Base-by-base conservation (phyloP, 2,329 filamentous ascomycete genomes). In the Penicillium sp. region DNA sequence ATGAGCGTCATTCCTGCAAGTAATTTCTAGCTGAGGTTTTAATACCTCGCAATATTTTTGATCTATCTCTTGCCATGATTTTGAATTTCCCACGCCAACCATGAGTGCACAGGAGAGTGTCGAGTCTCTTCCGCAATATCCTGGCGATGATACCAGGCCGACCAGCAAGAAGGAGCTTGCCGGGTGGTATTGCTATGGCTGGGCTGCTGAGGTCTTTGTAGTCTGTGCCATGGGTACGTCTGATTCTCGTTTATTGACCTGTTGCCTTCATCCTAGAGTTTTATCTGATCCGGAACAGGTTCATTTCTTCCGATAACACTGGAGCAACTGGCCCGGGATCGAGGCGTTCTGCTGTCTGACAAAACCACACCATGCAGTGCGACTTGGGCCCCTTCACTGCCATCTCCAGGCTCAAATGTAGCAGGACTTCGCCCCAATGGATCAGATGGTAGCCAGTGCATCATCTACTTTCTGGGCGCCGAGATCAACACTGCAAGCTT, bases 401-500 rank as follows among this genome's bases (percentile, higher is more conserved):
- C 59, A 23, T n/a, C 51, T 39, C 26, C 49, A 51, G 39, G 32
- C 14, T 38, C 26, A 4, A 29, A 51, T 19, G 23, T 11, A 19
- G 23, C 52, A n/a, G 51, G 44, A 53, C 68, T 60, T 63, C 67
- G 47, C 8, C 56, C 48, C 23, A 56, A 60, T 32, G 50, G 48
- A 40, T 61, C 63, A 64, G 71, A 62, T 60, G 79, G 61, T 39
- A 81, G 80, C 45, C 90, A 95, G 70, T 99, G 94, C 69, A 79
- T 97, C 56, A 85, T 97, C 55, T 84, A 87, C 60, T 79, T 97
- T 5, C 77, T 96, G 23, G 93, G 93, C 6, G 73, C 89, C 56
- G 87, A 96, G 67, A 87, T 99, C 76, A 97, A 97, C 74, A 97
- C 93, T 0, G 92, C 93, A 34, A 95, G 90, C 72, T 97, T 97